phyloP scores from a whole-genome alignment of 768 basidiomycete species.

The Podaxis pistillaris region DNA sequence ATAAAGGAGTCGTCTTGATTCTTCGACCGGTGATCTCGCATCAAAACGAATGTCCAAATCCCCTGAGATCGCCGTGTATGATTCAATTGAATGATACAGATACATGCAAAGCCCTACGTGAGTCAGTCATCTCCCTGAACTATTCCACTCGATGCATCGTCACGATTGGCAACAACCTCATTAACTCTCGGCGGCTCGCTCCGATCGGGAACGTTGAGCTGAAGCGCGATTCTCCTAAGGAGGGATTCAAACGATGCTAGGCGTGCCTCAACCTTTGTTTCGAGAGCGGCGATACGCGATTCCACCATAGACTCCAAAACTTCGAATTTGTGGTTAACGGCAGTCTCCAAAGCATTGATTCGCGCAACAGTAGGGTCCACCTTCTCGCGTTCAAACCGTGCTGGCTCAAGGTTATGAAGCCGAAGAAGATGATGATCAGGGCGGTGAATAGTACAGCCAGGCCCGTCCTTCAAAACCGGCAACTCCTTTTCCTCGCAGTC shows the following conservation, averaged over 20 bases:
- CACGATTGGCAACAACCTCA: background rate
- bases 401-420: background rate
- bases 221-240: constrained; percentile 4
- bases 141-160: background rate
- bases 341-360: background rate
- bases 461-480: background rate
- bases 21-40: no score
- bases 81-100: background rate
- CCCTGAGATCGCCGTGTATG: background rate
- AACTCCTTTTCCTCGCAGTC: constrained; percentile 8
- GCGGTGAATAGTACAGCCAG: background rate
- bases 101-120: background rate
- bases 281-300: background rate
- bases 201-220: background rate
- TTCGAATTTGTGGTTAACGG: background rate
- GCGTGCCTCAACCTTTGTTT: constrained; percentile 7
- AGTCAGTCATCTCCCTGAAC: background rate
- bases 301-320: background rate
- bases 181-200: background rate
- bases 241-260: constrained; percentile 11
- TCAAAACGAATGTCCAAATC: no score
- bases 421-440: constrained; percentile 5
- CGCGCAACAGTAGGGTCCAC: background rate
- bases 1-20: no score
- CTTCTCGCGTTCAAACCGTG: constrained; percentile 2